These are phyloP conservation scores for Penicillium sp. DNA, from an alignment of 2,329 filamentous ascomycete species.

Conservation along the genomic window DNA sequence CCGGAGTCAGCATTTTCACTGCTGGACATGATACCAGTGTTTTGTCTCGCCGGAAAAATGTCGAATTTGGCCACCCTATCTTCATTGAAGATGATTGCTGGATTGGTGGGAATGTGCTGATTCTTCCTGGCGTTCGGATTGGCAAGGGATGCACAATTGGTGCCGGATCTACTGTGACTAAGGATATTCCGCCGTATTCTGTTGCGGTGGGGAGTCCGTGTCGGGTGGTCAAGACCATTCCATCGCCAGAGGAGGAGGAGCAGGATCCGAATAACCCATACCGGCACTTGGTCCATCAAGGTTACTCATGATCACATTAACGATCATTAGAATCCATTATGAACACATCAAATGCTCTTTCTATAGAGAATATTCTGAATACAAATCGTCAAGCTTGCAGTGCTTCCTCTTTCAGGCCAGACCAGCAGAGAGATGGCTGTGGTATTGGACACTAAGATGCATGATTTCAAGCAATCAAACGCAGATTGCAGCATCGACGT, in stretches of 20 bases:
- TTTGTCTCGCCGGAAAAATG: conserved; percentile 46
- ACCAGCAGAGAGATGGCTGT: no score
- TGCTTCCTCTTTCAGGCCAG: no score
- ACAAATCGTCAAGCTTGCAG: no score
- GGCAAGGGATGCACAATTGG: conserved; percentile 28
- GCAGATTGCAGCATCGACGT: no score
- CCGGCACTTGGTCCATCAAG: conserved; percentile 1
- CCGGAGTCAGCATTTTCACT: conserved; percentile 54
- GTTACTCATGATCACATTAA: neutral
- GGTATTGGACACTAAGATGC: no score
- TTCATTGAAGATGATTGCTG: conserved; percentile 61
- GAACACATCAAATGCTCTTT: no score
- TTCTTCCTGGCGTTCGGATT: conserved; percentile 40
- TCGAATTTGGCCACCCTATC: conserved; percentile 71
- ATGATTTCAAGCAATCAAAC: no score
- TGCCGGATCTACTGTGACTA: conserved; percentile 3
- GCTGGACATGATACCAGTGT: conserved; percentile 56
- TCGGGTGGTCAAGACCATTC: conserved; percentile 18
- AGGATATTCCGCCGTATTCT: conserved; percentile 39
- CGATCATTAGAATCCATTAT: neutral
- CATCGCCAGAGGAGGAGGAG: conserved; percentile 22
- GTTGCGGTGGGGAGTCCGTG: conserved; percentile 30
- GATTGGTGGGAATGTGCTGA: conserved; percentile 47
- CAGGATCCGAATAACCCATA: conserved; percentile 26
- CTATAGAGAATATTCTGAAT: no score